Conservation (phyloP, 1,139 yeast genomes). For the Geotrichum phurueaensis region DNA sequence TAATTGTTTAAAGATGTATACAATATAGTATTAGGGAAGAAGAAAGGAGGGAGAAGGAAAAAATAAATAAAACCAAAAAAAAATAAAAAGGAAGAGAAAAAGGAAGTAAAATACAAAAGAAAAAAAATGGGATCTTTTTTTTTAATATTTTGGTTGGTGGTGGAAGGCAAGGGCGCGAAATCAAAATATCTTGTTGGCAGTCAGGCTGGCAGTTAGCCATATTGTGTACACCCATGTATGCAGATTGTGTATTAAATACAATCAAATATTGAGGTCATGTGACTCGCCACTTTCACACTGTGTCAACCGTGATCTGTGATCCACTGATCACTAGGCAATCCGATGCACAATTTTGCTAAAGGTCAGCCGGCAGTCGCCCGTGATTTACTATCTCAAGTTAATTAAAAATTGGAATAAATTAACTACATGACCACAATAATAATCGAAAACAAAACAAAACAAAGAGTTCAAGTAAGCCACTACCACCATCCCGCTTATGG, state of each 20-base stretch:
- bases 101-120: background rate
- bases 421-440: background rate
- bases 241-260: background rate
- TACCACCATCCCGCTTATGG: conserved; percentile 24
- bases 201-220: background rate
- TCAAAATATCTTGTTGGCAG: background rate
- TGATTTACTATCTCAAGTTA: background rate
- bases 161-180: background rate
- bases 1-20: background rate
- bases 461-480: background rate
- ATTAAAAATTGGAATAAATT: background rate
- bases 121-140: background rate
- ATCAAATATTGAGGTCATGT: background rate
- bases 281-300: background rate
- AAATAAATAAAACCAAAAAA: background rate
- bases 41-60: background rate
- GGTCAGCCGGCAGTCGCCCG: background rate
- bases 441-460: background rate
- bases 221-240: background rate
- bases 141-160: background rate
- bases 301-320: background rate
- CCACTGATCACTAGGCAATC: background rate
- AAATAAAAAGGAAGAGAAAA: background rate
- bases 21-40: background rate
- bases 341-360: background rate